Evolutionary conservation across 805 yeast species (phyloP).

Genomic region (Yamadazyma ubonensis): DNA sequence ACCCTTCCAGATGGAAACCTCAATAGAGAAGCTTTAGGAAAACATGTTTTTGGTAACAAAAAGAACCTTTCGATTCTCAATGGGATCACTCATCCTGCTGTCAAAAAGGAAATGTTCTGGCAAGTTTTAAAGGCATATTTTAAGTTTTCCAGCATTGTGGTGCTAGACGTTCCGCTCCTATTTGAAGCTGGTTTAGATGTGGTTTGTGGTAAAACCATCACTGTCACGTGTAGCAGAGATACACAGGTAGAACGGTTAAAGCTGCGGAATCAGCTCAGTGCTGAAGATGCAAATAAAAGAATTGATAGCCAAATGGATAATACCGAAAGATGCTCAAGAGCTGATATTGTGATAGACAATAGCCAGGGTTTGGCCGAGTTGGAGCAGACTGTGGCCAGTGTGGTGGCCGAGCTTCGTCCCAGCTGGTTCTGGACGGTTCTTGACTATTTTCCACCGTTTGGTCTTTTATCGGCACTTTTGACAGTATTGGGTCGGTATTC

Average conservation of each 20-base stretch:
- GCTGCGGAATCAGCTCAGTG: constrained; percentile 62
- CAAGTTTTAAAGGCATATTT: constrained; percentile 60
- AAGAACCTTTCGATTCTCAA: constrained; percentile 62
- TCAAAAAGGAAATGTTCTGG: constrained; percentile 61
- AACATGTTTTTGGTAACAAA: constrained; percentile 69
- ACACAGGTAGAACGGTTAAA: constrained; percentile 63
- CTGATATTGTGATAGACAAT: constrained; percentile 73
- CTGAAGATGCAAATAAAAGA: constrained; percentile 67
- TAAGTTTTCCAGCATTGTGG: constrained; percentile 54
- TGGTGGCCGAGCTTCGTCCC: constrained; percentile 29
- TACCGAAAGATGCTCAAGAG: constrained; percentile 51
- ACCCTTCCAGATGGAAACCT: constrained; percentile 44
- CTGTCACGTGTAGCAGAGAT: constrained; percentile 60
- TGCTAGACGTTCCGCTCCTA: constrained; percentile 86
- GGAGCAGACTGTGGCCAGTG: constrained; percentile 19
- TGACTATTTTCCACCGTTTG: constrained; percentile 30
- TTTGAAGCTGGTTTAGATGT: constrained; percentile 75
- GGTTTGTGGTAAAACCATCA: constrained; percentile 69
- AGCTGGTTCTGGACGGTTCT: constrained; percentile 18
- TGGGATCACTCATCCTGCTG: constrained; percentile 84
- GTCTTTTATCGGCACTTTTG: constrained; percentile 21
- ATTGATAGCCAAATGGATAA: constrained; percentile 75
- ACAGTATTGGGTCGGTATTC: constrained; percentile 20
- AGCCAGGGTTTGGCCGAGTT: constrained; percentile 31
- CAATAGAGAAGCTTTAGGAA: constrained; percentile 76